Percentiles rank a stretch among this genome's conserved stretches.
phyloP scores from a whole-genome alignment of 2,329 filamentous ascomycete species.

The Pseudopyricularia javanii region DNA sequence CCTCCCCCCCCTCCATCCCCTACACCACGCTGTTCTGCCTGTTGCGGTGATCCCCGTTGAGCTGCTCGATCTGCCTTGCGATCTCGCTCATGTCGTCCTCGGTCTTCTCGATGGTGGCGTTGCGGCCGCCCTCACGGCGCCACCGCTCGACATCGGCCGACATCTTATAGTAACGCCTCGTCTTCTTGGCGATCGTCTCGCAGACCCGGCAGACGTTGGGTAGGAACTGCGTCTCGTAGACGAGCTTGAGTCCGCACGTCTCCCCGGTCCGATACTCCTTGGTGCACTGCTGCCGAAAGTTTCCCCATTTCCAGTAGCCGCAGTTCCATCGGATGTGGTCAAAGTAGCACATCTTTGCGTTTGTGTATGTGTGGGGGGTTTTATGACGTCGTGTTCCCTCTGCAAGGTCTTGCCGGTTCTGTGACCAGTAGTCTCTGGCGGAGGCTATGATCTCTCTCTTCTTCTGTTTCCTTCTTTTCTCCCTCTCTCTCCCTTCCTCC shows the following conservation, averaged over 20 bases:
- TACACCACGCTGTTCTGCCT: conserved; percentile 22
- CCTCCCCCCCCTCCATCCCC: background rate
- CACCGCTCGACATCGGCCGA: conserved; percentile 63
- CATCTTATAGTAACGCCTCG: conserved; percentile 63
- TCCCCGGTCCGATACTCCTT: conserved; percentile 93
- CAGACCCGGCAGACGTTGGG: conserved; percentile 67
- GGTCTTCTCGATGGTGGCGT: conserved; percentile 61
- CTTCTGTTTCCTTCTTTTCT: background rate
- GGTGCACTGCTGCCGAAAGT: conserved; percentile 84
- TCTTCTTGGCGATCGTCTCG: conserved; percentile 79
- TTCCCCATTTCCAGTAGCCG: conserved; percentile 89
- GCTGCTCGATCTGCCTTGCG: conserved; percentile 40
- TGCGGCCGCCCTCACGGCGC: conserved; percentile 62
- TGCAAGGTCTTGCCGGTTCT: background rate
- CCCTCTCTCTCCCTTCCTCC: background rate
- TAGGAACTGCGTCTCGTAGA: conserved; percentile 59
- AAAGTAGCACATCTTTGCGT: conserved; percentile 77
- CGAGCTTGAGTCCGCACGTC: conserved; percentile 87
- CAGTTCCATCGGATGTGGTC: conserved; percentile 78
- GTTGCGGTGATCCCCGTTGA: conserved; percentile 26
- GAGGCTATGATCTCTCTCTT: background rate
- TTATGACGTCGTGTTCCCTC: background rate
- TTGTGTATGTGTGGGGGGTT: background rate
- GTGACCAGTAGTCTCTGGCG: background rate
- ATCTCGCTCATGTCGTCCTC: conserved; percentile 58